Conservation (phyloP, 2,329 filamentous ascomycete genomes). For the Cyclaneusma minus region DNA sequence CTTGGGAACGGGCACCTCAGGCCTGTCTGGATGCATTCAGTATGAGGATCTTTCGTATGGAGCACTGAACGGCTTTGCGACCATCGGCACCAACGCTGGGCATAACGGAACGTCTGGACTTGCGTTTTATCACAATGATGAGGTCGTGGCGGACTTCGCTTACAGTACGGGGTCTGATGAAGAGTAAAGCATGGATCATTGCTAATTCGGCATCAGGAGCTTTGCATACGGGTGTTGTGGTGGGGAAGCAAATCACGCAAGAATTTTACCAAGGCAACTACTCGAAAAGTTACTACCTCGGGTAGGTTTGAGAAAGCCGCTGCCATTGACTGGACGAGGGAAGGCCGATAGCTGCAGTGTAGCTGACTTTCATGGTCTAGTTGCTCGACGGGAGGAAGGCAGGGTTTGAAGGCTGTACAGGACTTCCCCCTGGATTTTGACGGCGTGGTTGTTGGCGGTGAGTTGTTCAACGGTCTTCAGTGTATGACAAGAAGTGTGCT, state of each 20-base stretch:
- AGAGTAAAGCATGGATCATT: too few relatives aligned
- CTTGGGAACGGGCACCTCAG: slow-evolving; percentile 20
- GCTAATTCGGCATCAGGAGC: too few relatives aligned
- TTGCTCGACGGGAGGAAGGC: slow-evolving; percentile 31
- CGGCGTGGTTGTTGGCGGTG: slow-evolving; percentile 29
- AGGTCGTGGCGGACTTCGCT: slow-evolving; percentile 11
- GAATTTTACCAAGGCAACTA: too few relatives aligned
- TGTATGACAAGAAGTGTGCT: too few relatives aligned
- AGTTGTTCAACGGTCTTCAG: too few relatives aligned
- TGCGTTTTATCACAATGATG: slow-evolving; percentile 9
- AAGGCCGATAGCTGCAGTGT: too few relatives aligned
- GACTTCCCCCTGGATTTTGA: slow-evolving; percentile 30
- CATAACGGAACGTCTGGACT: slow-evolving; percentile 12
- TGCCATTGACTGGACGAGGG: too few relatives aligned
- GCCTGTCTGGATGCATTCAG: slow-evolving; percentile 11
- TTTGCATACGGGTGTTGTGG: too few relatives aligned
- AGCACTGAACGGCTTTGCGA: slow-evolving; percentile 10
- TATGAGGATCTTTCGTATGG: slow-evolving; percentile 10
- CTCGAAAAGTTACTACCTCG: too few relatives aligned
- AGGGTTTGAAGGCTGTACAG: slow-evolving; percentile 28
- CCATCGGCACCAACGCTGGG: slow-evolving; percentile 12
- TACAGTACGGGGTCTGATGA: slow-evolving; percentile 10
- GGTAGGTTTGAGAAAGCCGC: too few relatives aligned
- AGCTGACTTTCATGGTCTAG: too few relatives aligned
- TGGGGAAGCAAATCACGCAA: too few relatives aligned